A percentile compares a stretch with the other conserved stretches of the same genome.
Conservation (phyloP, 225 moss, liverwort and hornwort species). For the Physcomitrellopsis africana region DNA sequence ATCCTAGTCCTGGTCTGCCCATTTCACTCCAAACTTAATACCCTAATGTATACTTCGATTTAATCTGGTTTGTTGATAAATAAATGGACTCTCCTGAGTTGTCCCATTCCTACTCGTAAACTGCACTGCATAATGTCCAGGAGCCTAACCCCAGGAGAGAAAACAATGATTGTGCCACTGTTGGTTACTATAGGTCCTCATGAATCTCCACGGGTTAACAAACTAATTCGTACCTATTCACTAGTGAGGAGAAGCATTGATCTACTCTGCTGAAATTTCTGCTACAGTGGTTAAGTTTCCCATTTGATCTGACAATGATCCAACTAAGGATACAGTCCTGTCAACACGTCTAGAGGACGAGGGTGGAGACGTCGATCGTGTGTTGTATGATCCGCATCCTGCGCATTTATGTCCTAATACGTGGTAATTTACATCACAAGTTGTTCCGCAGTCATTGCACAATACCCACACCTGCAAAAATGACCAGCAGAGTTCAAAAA, state of each 20-base stretch:
- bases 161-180: slow-evolving; percentile 30
- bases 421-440: slow-evolving; percentile 70
- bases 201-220: slow-evolving; percentile 8
- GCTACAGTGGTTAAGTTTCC: slow-evolving; percentile 22
- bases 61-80: slow-evolving; percentile 11
- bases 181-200: slow-evolving; percentile 19
- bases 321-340: not conserved
- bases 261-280: slow-evolving; percentile 30
- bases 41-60: no score
- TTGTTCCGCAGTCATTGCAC: slow-evolving; percentile 72
- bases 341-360: slow-evolving; percentile 20
- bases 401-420: slow-evolving; percentile 84
- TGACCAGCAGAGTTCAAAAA: not conserved
- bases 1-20: slow-evolving; percentile 11
- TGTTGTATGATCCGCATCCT: slow-evolving; percentile 81
- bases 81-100: slow-evolving; percentile 34
- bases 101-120: slow-evolving; percentile 19
- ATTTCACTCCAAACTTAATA: not conserved
- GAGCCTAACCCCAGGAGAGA: slow-evolving; percentile 24
- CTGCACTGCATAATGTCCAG: slow-evolving; percentile 20
- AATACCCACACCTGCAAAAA: slow-evolving; percentile 67
- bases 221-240: slow-evolving; percentile 21
- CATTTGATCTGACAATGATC: slow-evolving; percentile 25
- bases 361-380: slow-evolving; percentile 43
- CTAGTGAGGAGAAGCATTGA: slow-evolving; percentile 18